phyloP scores from a whole-genome alignment of 305 asterid species.

The Fraxinus nigra region DNA sequence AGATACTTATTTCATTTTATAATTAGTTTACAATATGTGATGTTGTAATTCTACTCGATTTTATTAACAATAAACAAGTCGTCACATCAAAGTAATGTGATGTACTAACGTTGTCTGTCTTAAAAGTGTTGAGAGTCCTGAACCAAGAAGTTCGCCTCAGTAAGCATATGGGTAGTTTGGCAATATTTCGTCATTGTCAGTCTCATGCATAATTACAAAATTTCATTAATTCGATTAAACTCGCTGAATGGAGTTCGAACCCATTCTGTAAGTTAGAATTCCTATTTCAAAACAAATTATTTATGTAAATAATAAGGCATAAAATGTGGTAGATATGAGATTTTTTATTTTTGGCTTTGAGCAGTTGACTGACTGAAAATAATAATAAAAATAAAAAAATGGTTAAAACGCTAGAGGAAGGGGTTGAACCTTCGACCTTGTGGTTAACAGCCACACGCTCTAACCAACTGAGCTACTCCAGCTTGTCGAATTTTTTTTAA shows the following conservation, averaged over 20 bases:
- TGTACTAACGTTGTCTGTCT: neutral
- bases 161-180: neutral
- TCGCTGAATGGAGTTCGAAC: neutral
- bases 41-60: neutral
- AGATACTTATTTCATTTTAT: neutral
- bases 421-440: conserved; percentile 77
- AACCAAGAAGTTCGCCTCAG: neutral
- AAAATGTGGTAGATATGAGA: neutral
- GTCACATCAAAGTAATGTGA: neutral
- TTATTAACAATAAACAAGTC: neutral
- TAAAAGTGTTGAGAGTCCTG: neutral
- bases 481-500: conserved; percentile 17
- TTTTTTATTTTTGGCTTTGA: neutral
- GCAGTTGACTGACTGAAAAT: neutral
- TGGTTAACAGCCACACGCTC: conserved; percentile 89
- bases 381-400: too few species aligned
- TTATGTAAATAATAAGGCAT: neutral
- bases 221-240: neutral
- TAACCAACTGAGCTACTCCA: conserved; percentile 82
- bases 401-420: conserved; percentile 50
- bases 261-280: neutral
- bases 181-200: neutral
- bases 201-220: neutral
- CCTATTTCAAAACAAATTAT: neutral
- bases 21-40: neutral